A percentile compares a stretch with the other conserved stretches of the same genome.
phyloP scores from a whole-genome alignment of 352 stramenopile genomes.

The Poterioochromonas sp. region DNA sequence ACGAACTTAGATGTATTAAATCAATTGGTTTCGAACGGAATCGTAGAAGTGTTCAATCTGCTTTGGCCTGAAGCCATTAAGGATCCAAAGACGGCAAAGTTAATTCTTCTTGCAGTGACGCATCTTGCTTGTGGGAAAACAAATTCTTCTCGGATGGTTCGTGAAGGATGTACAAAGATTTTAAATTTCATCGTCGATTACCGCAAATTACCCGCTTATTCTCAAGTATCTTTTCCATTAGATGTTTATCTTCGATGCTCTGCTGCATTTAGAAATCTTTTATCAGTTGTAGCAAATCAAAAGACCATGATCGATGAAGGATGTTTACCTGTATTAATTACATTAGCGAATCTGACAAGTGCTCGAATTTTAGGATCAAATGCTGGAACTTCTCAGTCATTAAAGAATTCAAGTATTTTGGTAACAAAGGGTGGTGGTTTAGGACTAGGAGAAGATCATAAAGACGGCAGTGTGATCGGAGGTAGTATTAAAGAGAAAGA shows the following conservation, averaged over 20 bases:
- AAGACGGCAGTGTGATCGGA: too few relatives aligned
- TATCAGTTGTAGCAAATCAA: constrained; percentile 28
- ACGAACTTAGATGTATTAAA: background rate
- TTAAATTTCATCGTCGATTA: background rate
- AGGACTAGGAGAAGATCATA: too few relatives aligned
- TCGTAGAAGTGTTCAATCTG: background rate
- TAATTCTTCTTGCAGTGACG: background rate
- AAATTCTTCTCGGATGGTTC: constrained; percentile 22
- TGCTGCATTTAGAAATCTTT: constrained; percentile 14
- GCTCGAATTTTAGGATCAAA: background rate
- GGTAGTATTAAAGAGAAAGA: too few relatives aligned
- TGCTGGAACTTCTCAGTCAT: too few relatives aligned
- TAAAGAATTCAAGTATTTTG: background rate
- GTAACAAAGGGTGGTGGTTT: too few relatives aligned
- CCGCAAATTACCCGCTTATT: background rate
- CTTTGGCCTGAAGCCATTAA: constrained; percentile 4
- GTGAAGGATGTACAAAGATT: constrained; percentile 26
- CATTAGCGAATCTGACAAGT: background rate
- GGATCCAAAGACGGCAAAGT: background rate
- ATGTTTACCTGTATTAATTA: background rate
- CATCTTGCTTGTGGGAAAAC: constrained; percentile 29
- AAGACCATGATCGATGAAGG: constrained; percentile 3
- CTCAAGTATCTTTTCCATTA: background rate
- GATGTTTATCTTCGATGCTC: constrained; percentile 1
- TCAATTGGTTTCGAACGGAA: constrained; percentile 4